Evolutionary conservation across 176 grass and related monocot genomes (phyloP), one percentile per base, ranked within the genome.

Genomic region (Carex myosuroides): DNA sequence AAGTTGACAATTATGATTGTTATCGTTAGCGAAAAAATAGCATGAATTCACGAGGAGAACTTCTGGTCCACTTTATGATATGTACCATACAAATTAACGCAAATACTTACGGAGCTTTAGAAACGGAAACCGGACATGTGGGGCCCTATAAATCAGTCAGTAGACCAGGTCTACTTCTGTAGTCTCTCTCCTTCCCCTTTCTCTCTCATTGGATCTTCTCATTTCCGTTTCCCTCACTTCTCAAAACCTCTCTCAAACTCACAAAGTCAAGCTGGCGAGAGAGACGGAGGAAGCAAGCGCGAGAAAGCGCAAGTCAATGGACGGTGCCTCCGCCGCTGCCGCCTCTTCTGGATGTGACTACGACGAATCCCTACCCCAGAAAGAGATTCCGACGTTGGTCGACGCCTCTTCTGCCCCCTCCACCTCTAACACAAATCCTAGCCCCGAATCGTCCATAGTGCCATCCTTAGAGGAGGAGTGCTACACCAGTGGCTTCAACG

Each of bases 201-300:
- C 64, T 81, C 42, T 83, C 66, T 86, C 79, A 82, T 88, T 84
- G 82, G 82, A 88, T 85, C 84, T 74, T 69, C 81, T 84, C 81
- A 2, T 60, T 81, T 84, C 39, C 44, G 77, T 22, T 58, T 62
- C 21, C 64, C 17, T 69, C 84, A 53, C 85, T 78, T 80, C 62
- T 79, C 63, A 66, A 64, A 83, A 66, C 80, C 32, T 54, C 17
- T 67, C 66, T 60, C 75, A 24, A 32, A 8, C 41, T 85, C 56
- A 54, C 12, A 44, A 59, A 79, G 82, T 87, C 77, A 89, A 89
- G 87, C 93, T 98, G 95, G 95, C 95, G 87, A 81, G 68, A 79
- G 95, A 98, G 89, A 88, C 95, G 82, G 95, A 91, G 79, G 95
- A 94, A 85, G 80, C 89, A 63, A 94, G 92, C 92, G 85, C 87